phyloP scores from a whole-genome alignment of 2,329 filamentous ascomycete species.

The Epicoccum nigrum region DNA sequence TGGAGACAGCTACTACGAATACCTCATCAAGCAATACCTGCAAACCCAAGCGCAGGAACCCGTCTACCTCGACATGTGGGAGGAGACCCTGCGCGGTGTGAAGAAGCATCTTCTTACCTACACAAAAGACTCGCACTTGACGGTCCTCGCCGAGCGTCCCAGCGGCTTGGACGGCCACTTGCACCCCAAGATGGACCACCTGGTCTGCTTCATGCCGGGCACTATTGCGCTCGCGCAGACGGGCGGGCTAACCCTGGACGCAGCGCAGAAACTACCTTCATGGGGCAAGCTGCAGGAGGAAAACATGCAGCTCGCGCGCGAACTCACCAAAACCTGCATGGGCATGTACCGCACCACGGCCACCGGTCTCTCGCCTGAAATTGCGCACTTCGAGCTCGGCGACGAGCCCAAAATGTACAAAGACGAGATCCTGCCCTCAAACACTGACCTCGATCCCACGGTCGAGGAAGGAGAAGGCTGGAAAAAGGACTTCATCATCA shows the following conservation, averaged over 20 bases:
- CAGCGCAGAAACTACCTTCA: constrained; percentile 70
- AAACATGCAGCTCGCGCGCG: constrained; percentile 84
- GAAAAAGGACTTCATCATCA: constrained; percentile 80
- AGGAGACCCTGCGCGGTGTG: constrained; percentile 81
- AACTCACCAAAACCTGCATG: constrained; percentile 97
- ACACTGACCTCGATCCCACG: constrained; percentile 40
- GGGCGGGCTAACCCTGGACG: constrained; percentile 73
- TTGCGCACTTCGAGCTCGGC: constrained; percentile 84
- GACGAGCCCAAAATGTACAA: constrained; percentile 67
- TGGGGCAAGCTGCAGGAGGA: constrained; percentile 84
- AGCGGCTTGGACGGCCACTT: constrained; percentile 70
- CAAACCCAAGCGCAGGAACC: constrained; percentile 88
- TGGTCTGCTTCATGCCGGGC: constrained; percentile 96
- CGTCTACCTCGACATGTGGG: constrained; percentile 91
- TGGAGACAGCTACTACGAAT: constrained; percentile 97
- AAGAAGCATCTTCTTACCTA: constrained; percentile 94
- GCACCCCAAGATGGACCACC: constrained; percentile 94
- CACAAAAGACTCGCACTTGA: constrained; percentile 77
- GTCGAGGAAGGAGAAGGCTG: constrained; percentile 62
- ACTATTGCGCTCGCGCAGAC: constrained; percentile 91
- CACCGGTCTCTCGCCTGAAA: constrained; percentile 92
- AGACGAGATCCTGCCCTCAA: constrained; percentile 54
- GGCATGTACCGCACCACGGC: constrained; percentile 92
- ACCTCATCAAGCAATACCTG: constrained; percentile 97
- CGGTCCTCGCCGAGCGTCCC: constrained; percentile 87